Base-by-base conservation (phyloP, 768 basidiomycete species). In the Kwoniella dendrophila region DNA sequence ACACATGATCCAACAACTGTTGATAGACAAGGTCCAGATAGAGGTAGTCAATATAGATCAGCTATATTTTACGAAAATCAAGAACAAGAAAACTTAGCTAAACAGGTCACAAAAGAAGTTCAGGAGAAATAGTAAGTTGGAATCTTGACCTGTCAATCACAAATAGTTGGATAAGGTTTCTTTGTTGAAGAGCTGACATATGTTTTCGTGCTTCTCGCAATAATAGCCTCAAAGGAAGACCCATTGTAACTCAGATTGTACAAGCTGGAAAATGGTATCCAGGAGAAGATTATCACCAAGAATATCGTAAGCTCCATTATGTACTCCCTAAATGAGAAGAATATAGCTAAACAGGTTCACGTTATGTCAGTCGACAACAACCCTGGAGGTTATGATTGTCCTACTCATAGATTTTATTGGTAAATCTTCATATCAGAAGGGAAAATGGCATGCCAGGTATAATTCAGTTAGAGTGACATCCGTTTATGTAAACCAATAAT, bases 1-100 rank as follows among this genome's bases (percentile, higher is more conserved):
- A 91, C 90, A 0, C 94, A 97, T 71, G 93, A 96, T 68, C 91
- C 94, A 2, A 95, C 92, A 41, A 90, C 90, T 0, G 72, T 83
- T 57, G 87, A 95, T 78, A 81, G 83, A 14, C 92, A 95, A 76
- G 92, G 92, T 29, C 82, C 71, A 1, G 92, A 95, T 71, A 74
- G 72, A 2, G 92, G 93, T 76, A 32, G 34, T 41, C 49, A 97
- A 80, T 97, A 97, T 77, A 90, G 95, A 50, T 93, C 92, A 1
- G 90, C 86, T 12, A 95, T 98, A 74, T 97, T 93, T 79, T 88
- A 85, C 14, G 81, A 88, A 70, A 84, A 86, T 0, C 82, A 84
- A 0, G 90, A 89, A 68, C 95, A 97, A 76, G 81, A 81, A 38
- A 74, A 82, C 33, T 85, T 86, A 59, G 95, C 93, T 2, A 82